Evolutionary conservation across 2,329 filamentous ascomycete species (phyloP).

Genomic region (Fusarium decemcellulare): DNA sequence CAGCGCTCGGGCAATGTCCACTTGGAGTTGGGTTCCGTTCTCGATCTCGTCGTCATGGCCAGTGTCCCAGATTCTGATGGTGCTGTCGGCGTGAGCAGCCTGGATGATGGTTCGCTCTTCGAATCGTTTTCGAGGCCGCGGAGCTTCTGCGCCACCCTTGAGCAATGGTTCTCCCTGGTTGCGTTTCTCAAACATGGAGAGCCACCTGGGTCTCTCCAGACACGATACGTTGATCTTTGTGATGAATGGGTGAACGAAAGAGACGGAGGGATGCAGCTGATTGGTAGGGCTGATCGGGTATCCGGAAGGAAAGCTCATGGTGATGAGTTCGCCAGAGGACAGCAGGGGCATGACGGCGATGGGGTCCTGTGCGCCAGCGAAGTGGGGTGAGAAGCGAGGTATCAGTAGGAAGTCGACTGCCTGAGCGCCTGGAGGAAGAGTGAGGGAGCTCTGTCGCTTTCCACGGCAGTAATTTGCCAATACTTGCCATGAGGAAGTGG

Average conservation of each 20-base stretch:
- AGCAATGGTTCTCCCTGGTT: constrained; percentile 83
- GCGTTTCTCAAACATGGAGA: constrained; percentile 89
- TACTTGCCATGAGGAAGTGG: constrained; percentile 90
- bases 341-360: constrained; percentile 86
- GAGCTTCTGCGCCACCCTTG: constrained; percentile 82
- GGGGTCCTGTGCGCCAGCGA: constrained; percentile 89
- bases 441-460: constrained; percentile 80
- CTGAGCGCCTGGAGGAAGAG: constrained; percentile 82
- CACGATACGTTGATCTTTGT: constrained; percentile 79
- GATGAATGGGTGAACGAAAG: constrained; percentile 92
- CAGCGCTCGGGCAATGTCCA: constrained; percentile 87
- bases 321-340: constrained; percentile 89
- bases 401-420: constrained; percentile 87
- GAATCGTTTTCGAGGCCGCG: constrained; percentile 79
- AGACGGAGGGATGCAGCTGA: constrained; percentile 88
- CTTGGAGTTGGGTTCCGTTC: constrained; percentile 84
- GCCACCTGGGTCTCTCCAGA: constrained; percentile 85
- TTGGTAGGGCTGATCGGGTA: constrained; percentile 94
- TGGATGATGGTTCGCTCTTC: constrained; percentile 89
- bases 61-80: constrained; percentile 92
- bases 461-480: constrained; percentile 84
- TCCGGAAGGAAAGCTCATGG: constrained; percentile 92
- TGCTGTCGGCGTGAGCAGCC: constrained; percentile 91
- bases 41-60: constrained; percentile 95
- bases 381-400: constrained; percentile 87